These are phyloP conservation scores for Backusella circina DNA, from an alignment of 192 early-diverging fungal species.

Conservation along the genomic window DNA sequence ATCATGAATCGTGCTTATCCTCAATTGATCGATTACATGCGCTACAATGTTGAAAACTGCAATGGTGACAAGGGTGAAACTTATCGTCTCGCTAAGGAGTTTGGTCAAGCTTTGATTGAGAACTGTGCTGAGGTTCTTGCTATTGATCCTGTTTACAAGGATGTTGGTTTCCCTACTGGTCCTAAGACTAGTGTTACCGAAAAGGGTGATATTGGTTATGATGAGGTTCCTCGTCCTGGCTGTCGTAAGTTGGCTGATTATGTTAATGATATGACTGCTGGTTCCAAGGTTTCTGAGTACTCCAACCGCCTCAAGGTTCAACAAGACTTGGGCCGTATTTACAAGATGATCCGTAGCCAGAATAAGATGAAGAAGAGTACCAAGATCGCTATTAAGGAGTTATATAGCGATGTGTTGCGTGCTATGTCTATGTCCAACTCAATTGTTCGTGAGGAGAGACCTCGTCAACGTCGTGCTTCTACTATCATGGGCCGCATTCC, in stretches of 20 bases:
- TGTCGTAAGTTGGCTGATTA: conserved; percentile 91
- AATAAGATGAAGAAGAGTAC: conserved; percentile 74
- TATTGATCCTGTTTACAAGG: conserved; percentile 82
- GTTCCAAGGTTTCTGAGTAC: conserved; percentile 69
- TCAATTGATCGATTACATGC: conserved; percentile 79
- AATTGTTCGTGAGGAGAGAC: conserved; percentile 57
- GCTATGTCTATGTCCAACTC: conserved; percentile 73
- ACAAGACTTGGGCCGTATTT: conserved; percentile 73
- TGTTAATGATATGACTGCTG: conserved; percentile 82
- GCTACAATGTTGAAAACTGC: conserved; percentile 79
- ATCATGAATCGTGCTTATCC: conserved; percentile 90
- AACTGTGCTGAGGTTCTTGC: conserved; percentile 85
- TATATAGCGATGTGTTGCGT: conserved; percentile 71
- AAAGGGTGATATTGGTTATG: conserved; percentile 81
- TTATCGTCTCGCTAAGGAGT: conserved; percentile 76
- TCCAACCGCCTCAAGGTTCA: conserved; percentile 73
- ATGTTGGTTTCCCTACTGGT: conserved; percentile 81
- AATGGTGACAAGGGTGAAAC: conserved; percentile 77
- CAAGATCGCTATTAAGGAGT: conserved; percentile 62
- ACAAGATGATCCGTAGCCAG: conserved; percentile 75
- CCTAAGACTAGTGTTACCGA: conserved; percentile 79
- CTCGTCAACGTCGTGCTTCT: conserved; percentile 49
- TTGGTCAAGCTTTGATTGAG: conserved; percentile 80
- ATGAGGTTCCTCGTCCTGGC: conserved; percentile 78
- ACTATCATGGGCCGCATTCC: conserved; percentile 32